Base-by-base conservation (phyloP, 2,329 filamentous ascomycete species). In the Hortaea werneckii region DNA sequence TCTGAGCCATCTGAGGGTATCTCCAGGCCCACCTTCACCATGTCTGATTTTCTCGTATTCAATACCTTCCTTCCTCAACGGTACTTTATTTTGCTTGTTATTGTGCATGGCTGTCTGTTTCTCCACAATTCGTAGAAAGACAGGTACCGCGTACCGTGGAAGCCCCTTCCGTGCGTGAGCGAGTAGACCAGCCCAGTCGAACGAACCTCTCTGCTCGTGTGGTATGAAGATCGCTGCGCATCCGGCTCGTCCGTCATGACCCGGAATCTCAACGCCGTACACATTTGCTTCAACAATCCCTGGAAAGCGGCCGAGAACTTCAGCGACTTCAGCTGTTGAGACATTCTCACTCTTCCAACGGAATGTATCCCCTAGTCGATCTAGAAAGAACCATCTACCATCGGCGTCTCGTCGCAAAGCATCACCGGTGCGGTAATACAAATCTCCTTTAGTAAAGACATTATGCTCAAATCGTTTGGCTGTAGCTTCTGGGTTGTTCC, bases 31-130 rank as follows among this genome's bases (percentile, higher is more conserved):
- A n/a, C 64, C 68, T 7, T 61, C 58, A 6, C 70, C 71, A 49
- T 72, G 69, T 10, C 59, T 66, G 12, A 72, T 61, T 47, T 69
- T 70, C 5, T 59, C 60, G 4, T 77, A 74, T 59, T 85, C 76
- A 10, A 85, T 75, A 0, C 82, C 83, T 51, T 85, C 80, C 40
- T 77, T 75, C 56, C 82, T 73, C 40, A 87, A 66, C 0, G 80
- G 80, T 1, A 81, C 75, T 62, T 89, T 89, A 59, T 87, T 85
- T 65, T 87, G 84, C 67, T 89, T 89, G 61, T 87, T 83, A 56
- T 87, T 89, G 59, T 85, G 80, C 55, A 79, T 83, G 5, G 81
- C 76, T 27, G 73, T 77, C 32, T 54, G 58, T 32, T 68, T 68
- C 37, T 73, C 66, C 20, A 84, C 73, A 12, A 86, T 64, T 1